Percentiles rank a stretch among this genome's conserved stretches.
Conservation (phyloP, 441 rosid genomes). For the Populus hybrid region DNA sequence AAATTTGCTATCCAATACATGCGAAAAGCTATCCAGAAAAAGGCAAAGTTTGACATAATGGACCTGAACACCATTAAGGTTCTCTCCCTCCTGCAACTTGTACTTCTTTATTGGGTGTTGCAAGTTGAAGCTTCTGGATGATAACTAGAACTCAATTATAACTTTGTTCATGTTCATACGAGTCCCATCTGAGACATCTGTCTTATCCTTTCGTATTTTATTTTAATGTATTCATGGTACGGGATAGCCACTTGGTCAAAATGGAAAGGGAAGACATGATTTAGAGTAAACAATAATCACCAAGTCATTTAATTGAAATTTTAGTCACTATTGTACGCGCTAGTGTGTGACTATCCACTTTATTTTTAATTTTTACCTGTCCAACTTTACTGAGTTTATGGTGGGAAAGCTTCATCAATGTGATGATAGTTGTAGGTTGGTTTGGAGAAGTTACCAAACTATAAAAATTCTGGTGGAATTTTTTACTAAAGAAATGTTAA, state of each 20-base stretch:
- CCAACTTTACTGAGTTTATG: background rate
- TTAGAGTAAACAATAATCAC: background rate
- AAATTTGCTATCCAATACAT: slow-evolving; percentile 92
- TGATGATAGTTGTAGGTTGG: background rate
- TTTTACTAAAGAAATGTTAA: background rate
- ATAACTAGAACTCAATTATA: background rate
- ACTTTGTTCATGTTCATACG: background rate
- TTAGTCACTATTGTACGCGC: background rate
- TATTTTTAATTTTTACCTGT: background rate
- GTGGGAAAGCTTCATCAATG: background rate
- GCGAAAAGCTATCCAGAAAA: slow-evolving; percentile 80
- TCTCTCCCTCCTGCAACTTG: slow-evolving; percentile 17
- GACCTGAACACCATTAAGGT: slow-evolving; percentile 91
- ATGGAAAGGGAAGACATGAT: background rate
- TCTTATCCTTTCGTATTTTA: background rate
- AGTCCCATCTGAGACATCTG: background rate
- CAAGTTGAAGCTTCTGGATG: slow-evolving; percentile 4
- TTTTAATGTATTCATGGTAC: background rate
- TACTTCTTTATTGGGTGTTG: slow-evolving; percentile 7
- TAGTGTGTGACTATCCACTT: background rate
- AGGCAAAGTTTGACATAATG: slow-evolving; percentile 86
- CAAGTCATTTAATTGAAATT: background rate
- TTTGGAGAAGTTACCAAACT: background rate
- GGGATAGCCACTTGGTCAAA: background rate
- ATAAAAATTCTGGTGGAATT: background rate